Evolutionary conservation across 345 rosid species (phyloP), one percentile per base, ranked within the genome.

Genomic region (Balakata baccata): DNA sequence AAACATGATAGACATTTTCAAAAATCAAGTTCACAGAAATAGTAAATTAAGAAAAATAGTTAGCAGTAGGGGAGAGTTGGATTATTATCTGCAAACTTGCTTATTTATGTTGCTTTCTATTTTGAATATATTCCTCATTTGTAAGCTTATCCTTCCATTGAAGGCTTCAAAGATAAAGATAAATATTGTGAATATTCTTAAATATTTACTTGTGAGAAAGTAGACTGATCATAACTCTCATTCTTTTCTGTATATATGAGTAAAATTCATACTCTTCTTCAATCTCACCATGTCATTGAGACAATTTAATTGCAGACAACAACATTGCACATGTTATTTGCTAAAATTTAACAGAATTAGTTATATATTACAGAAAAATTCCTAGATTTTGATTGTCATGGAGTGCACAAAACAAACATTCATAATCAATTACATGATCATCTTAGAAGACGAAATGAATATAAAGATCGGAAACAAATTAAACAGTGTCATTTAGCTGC

Each of bases 71-170:
- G 60, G 74, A 64, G 45, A 20, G 23, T 43, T 56, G 45, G 53
- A 61, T 65, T 71, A 25, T 63, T 58, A 56, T 54, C 79, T 16
- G 53, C 61, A 66, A 66, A 29, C 20, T 62, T 43, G 58, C 65
- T 76, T 49, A 34, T 69, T 60, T 62, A 45, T 22, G 75, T 64
- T 64, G 69, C 66, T 43, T 25, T 66, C 52, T 43, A 23, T 73
- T 59, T 57, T 56, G 50, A 41, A 62, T 46, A 68, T 38, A 12
- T 7, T 73, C 52, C 4, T 7, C 63, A 50, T 39, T 11, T 63
- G 38, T 41, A 17, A 71, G 54, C 23, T 71, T 16, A 16, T 5
- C n/a, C 12, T 47, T 39, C 12, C 18, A 23, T 22, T 22, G 3
- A 38, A 62, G 46, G 5, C 13, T 20, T 29, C 22, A 34, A 23